A percentile compares a stretch with the other conserved stretches of the same genome.
These are phyloP conservation scores for Aureobasidium sp. DNA, from an alignment of 2,329 filamentous ascomycete species.

Conservation along the genomic window DNA sequence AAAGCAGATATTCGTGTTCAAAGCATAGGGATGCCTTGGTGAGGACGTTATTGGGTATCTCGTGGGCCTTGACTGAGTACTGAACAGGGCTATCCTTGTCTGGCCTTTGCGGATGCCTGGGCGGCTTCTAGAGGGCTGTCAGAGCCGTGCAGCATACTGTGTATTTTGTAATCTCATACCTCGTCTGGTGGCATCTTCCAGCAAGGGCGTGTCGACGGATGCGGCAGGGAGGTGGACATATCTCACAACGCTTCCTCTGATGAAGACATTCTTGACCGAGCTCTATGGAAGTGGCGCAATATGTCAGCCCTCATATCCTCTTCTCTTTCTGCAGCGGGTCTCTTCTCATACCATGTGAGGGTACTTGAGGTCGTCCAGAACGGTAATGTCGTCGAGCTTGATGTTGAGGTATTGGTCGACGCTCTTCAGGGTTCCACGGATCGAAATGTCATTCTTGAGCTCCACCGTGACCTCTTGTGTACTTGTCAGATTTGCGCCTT, in stretches of 20 bases:
- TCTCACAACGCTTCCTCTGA: constrained; percentile 82
- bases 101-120: constrained; percentile 29
- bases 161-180: constrained; percentile 42
- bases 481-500: not conserved
- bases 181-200: constrained; percentile 87
- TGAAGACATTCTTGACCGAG: constrained; percentile 92
- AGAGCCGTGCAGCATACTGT: not conserved
- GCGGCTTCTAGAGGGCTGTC: constrained; percentile 20
- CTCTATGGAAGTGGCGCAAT: constrained; percentile 36
- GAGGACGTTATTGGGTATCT: constrained; percentile 8
- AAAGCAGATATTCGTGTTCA: constrained; percentile 3
- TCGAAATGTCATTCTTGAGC: constrained; percentile 98
- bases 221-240: constrained; percentile 81
- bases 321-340: not conserved
- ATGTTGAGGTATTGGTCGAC: constrained; percentile 99
- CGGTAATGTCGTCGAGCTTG: constrained; percentile 91
- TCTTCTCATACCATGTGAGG: constrained; percentile 65
- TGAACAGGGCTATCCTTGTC: constrained; percentile 20
- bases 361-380: constrained; percentile 89
- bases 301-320: not conserved
- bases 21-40: not conserved
- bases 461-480: constrained; percentile 88
- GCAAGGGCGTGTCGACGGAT: constrained; percentile 73
- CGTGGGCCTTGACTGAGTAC: not conserved
- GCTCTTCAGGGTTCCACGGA: constrained; percentile 89